Base-by-base conservation (phyloP, 371 early-diverging fungal species). In the Apophysomyces trapeziformis region DNA sequence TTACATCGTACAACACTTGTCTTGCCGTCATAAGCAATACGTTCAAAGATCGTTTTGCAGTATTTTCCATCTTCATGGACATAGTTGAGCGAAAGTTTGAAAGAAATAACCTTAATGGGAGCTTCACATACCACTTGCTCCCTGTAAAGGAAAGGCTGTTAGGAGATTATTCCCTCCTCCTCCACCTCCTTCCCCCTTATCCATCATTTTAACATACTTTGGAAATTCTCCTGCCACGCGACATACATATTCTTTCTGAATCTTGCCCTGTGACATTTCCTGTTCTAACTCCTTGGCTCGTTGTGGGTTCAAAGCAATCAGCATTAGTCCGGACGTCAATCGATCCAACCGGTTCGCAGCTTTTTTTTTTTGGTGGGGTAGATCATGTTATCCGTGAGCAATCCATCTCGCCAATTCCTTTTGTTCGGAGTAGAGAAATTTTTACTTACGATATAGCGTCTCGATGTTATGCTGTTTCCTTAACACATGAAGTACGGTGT, bases 271-370 rank as follows among this genome's bases (percentile, higher is more conserved):
- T 14, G 78, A 68, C 85, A 98, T 85, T 64, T 88, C 76, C 26
- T 60, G 35, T 64, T 89, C 91, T 18, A 97, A 68, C 43, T 76
- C 68, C 12, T 82, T 77, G 1, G 96, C 93, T 18, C 70, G 72
- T 26, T 84, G 72, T 13, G 88, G 73, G n/a, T 80, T 89, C 4
- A 80, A 75, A 0, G 90, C 93, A 14, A 98, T 80, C 7, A 98
- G 74, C 83, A 94, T 85, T 4, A 98, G 68, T 4, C 99, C 99
- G 5, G 96, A 96, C 0, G 98, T 98, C 39, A 96, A 81, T 16
- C 96, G 86, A 79, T 98, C 99, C 64, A 98, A 72, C 39, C 99
- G 85, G 77, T 98, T 96, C 58, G 87, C 84, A 13, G 94, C 91
- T 90, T 47, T 39, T 61, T 61, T 61, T 11, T 36, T 38, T 65